A percentile compares a stretch with the other conserved stretches of the same genome.
Evolutionary conservation across 78 protist genomes (phyloP).

Genomic region (Salpingoeca rosetta): DNA sequence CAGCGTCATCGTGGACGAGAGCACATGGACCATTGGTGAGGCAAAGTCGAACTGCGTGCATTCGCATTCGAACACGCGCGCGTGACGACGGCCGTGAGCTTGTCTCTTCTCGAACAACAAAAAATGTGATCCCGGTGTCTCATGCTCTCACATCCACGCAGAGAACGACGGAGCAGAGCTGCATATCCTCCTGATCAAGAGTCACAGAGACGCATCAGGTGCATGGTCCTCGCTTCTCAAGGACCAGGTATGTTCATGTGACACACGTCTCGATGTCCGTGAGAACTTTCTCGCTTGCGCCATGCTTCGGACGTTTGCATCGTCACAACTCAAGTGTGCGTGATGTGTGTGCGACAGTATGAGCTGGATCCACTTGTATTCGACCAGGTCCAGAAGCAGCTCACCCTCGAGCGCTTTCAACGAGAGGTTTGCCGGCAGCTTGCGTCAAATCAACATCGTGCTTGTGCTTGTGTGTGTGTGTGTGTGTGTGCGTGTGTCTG

Average conservation of each 20-base stretch:
- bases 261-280: not conserved
- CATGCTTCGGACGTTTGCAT: not conserved
- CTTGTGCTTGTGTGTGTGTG: not conserved
- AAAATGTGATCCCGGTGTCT: too few species aligned
- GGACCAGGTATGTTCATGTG: not conserved
- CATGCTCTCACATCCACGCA: too few species aligned
- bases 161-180: not conserved
- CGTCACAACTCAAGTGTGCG: not conserved
- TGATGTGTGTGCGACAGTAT: not conserved
- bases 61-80: not conserved
- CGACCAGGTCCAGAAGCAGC: not conserved
- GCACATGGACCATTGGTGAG: too few species aligned
- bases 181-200: not conserved
- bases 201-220: not conserved
- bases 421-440: not conserved
- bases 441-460: conserved; percentile 10
- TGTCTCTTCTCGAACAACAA: not conserved
- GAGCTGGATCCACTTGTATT: not conserved
- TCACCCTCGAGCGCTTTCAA: not conserved
- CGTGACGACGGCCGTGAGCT: not conserved
- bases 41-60: not conserved
- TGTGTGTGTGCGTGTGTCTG: not conserved
- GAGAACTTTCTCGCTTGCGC: not conserved
- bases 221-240: not conserved
- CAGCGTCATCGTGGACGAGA: too few species aligned